These are phyloP conservation scores for Candida piceae DNA, from an alignment of 805 yeast species.

Conservation along the genomic window DNA sequence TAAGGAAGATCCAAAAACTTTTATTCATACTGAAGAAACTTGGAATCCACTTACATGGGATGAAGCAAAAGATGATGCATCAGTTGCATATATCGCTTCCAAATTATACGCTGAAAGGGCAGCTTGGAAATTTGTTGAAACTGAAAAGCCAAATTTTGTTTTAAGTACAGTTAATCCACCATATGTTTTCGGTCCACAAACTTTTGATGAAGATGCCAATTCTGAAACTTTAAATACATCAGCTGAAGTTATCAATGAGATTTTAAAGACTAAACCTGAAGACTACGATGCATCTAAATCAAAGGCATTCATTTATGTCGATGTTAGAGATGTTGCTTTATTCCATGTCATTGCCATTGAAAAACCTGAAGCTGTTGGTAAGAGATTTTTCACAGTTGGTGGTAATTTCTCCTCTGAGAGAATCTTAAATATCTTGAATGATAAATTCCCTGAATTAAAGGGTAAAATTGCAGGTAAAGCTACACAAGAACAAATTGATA, in stretches of 20 bases:
- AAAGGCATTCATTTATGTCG: slow-evolving; percentile 22
- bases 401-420: slow-evolving; percentile 26
- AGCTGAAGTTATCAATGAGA: slow-evolving; percentile 32
- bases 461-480: too few species aligned
- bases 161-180: slow-evolving; percentile 31
- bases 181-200: slow-evolving; percentile 43
- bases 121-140: slow-evolving; percentile 34
- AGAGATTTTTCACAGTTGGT: slow-evolving; percentile 27
- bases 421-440: slow-evolving; percentile 30
- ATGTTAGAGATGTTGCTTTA: slow-evolving; percentile 37
- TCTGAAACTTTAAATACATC: slow-evolving; percentile 24
- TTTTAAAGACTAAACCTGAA: slow-evolving; percentile 15
- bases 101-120: slow-evolving; percentile 42
- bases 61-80: slow-evolving; percentile 18
- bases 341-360: slow-evolving; percentile 38
- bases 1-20: slow-evolving; percentile 2
- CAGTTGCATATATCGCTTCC: slow-evolving; percentile 35
- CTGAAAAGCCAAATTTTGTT: slow-evolving; percentile 29
- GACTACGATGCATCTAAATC: slow-evolving; percentile 7
- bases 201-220: slow-evolving; percentile 23
- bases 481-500: too few species aligned
- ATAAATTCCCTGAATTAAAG: slow-evolving; percentile 33
- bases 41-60: slow-evolving; percentile 31
- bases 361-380: slow-evolving; percentile 15
- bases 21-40: slow-evolving; percentile 22